A percentile compares a stretch with the other conserved stretches of the same genome.
Evolutionary conservation across 441 rosid species (phyloP).

Genomic region (Mallotus repandus): DNA sequence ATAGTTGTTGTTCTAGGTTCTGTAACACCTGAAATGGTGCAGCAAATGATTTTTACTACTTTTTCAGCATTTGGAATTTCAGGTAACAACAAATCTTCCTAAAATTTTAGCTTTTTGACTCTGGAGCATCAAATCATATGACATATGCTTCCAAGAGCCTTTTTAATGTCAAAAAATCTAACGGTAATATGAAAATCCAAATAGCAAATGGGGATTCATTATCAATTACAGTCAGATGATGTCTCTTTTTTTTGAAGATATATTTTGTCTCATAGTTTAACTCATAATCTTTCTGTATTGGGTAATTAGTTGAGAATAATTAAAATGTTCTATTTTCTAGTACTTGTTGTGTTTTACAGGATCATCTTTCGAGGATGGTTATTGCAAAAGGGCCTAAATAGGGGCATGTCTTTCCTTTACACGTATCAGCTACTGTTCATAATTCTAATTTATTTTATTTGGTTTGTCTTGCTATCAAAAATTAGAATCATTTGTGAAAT

Average conservation of each 20-base stretch:
- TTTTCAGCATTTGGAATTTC: neutral
- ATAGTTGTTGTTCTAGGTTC: neutral
- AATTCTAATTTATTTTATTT: neutral
- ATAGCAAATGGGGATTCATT: neutral
- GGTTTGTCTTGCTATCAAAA: neutral
- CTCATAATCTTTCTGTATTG: neutral
- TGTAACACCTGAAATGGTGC: neutral
- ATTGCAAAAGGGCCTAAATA: slow-evolving; percentile 3
- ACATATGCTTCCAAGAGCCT: neutral
- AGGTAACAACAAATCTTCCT: neutral
- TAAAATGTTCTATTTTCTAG: neutral
- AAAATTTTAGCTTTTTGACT: neutral
- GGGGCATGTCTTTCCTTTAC: neutral
- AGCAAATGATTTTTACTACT: neutral
- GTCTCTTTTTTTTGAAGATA: neutral
- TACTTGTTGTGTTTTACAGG: neutral
- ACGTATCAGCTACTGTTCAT: neutral
- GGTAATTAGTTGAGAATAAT: neutral
- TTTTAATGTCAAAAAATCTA: neutral
- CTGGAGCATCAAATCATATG: slow-evolving; percentile 1
- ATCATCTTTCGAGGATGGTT: neutral
- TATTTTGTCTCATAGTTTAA: neutral
- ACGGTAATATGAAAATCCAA: neutral
- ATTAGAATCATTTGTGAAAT: neutral
- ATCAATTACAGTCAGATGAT: neutral